Evolutionary conservation across 1,284 basidiomycete genomes (phyloP), one percentile per base, ranked within the genome.

Genomic region (Sparassis latifolia): DNA sequence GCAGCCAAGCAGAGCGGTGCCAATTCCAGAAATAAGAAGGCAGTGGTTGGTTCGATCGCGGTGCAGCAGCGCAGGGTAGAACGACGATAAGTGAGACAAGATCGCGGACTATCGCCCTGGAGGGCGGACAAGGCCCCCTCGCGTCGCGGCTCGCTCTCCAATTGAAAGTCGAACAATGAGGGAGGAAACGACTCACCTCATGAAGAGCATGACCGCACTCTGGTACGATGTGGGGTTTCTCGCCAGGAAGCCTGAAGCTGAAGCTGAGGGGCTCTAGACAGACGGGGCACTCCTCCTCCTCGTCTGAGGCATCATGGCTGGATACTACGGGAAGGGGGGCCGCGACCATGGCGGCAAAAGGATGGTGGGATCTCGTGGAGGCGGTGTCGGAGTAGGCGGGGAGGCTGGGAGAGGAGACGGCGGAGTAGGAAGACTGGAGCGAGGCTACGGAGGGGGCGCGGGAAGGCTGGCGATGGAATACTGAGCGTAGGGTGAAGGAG

Each of bases 121-220:
- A 20, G 20, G 20, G 20, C 20, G 20, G 20, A 20, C 20, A 20
- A 20, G 20, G 20, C 1, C 20, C 20, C 20, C 20, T 20, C 20
- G 20, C 20, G 20, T 20, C 20, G 20, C 20, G 20, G 20, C 20
- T 20, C 20, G 20, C 20, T 20, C 20, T 20, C 20, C 20, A 20
- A 20, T 20, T 20, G 20, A 20, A 20, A 20, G 20, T 20, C 20
- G 20, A 20, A 20, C 20, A 20, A 20, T 20, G 20, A 20, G 20
- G 20, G 20, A 20, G 20, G 20, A 20, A 20, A 1, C 7, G 12
- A 42, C 81, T 64, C 57, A 91, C 92, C 73, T 97, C 89, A 70
- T 97, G 96, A 29, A 99, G 80, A 7, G 91, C 88, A 71, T 99
- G 96, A n/a, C 96, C 94, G 61, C 96, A 99, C 62, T 92, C 86